phyloP scores from a whole-genome alignment of 2,329 filamentous ascomycete species.

The Botrytis elliptica region DNA sequence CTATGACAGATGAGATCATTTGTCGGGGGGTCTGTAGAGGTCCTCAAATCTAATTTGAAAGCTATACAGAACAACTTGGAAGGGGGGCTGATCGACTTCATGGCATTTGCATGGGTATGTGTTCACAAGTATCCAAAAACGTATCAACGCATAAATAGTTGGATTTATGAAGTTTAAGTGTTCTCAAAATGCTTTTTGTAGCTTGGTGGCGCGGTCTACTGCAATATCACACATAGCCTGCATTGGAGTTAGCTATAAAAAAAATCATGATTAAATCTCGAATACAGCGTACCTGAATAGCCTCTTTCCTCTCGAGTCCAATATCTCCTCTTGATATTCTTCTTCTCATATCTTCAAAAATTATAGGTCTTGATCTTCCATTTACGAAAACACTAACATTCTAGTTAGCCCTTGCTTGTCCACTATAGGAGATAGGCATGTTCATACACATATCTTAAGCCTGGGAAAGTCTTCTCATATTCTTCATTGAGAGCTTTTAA shows the following conservation, averaged over 20 bases:
- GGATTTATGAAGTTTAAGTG: not conserved
- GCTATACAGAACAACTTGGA: slow-evolving; percentile 26
- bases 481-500: slow-evolving; percentile 67
- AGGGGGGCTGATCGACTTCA: not conserved
- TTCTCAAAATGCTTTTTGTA: slow-evolving; percentile 19
- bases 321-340: slow-evolving; percentile 70
- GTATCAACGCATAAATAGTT: not conserved
- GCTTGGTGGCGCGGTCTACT: slow-evolving; percentile 70
- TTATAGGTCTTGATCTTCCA: slow-evolving; percentile 66
- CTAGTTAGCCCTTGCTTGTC: slow-evolving; percentile 26
- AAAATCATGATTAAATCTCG: not conserved
- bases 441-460: slow-evolving; percentile 72
- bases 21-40: not conserved
- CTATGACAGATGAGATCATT: not conserved
- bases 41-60: slow-evolving; percentile 17
- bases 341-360: slow-evolving; percentile 78
- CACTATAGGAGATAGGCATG: not conserved
- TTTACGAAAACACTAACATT: slow-evolving; percentile 76
- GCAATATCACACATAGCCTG: slow-evolving; percentile 88
- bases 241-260: slow-evolving; percentile 26
- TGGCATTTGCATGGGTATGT: slow-evolving; percentile 18
- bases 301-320: slow-evolving; percentile 66
- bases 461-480: slow-evolving; percentile 80
- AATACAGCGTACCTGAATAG: slow-evolving; percentile 59
- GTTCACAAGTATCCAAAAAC: not conserved